phyloP scores from a whole-genome alignment of 2,329 filamentous ascomycete species.

The Colletotrichum zoysiae region DNA sequence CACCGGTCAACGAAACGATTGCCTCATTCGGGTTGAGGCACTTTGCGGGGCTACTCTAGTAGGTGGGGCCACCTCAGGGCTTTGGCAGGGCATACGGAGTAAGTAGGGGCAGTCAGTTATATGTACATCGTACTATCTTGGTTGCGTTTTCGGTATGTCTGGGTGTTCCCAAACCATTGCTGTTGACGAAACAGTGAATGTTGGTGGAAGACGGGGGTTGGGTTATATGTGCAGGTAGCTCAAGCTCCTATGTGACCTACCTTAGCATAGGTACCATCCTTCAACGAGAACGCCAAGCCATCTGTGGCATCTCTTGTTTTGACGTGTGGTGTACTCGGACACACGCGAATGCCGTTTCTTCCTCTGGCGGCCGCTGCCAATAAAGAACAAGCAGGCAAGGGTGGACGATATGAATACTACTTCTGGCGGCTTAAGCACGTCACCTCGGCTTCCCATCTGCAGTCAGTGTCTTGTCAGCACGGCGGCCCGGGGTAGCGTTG shows the following conservation, averaged over 20 bases:
- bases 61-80: conserved; percentile 7
- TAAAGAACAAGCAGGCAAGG: no score
- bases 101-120: neutral
- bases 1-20: conserved; percentile 36
- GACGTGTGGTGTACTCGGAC: neutral
- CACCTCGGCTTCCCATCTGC: neutral
- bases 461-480: neutral
- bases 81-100: neutral
- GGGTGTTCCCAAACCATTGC: neutral
- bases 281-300: neutral
- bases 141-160: neutral
- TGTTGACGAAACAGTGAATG: neutral
- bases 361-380: neutral
- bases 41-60: conserved; percentile 13
- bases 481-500: neutral
- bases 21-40: conserved; percentile 33
- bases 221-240: neutral
- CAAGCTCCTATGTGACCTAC: neutral
- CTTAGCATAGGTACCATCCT: no score
- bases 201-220: neutral
- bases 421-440: conserved; percentile 1
- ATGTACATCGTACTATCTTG: neutral
- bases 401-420: neutral
- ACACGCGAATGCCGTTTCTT: neutral
- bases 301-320: neutral